These are phyloP conservation scores for Coix lacrymajobi DNA, from an alignment of 176 grass and related monocot species.

Conservation along the genomic window DNA sequence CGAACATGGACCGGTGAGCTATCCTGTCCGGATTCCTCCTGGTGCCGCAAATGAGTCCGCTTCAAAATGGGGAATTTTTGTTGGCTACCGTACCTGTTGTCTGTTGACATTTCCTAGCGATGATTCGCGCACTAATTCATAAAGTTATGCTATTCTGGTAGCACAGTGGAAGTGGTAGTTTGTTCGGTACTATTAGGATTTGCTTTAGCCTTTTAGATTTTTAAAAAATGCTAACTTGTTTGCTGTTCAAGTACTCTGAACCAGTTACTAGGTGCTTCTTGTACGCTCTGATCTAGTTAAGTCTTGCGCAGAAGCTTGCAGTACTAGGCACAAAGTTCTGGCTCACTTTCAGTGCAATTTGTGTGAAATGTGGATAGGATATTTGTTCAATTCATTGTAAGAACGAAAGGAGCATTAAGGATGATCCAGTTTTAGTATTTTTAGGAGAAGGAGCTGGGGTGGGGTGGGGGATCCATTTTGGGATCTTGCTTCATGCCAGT, in stretches of 20 bases:
- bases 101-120: neutral
- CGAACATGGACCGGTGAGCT: constrained; percentile 45
- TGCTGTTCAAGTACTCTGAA: neutral
- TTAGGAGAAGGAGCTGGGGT: neutral
- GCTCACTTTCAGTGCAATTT: neutral
- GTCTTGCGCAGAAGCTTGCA: neutral
- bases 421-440: neutral
- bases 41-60: neutral
- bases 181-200: neutral
- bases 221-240: neutral
- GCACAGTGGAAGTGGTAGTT: neutral
- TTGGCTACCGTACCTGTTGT: neutral
- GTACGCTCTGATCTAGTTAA: constrained; percentile 5
- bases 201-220: neutral
- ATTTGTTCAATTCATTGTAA: neutral
- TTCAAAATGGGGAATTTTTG: constrained; percentile 31
- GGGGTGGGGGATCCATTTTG: neutral
- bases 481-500: neutral
- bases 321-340: neutral
- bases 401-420: neutral
- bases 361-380: neutral
- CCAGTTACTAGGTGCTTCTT: neutral
- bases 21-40: neutral
- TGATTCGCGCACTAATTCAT: neutral
- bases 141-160: neutral